Evolutionary conservation across 2,329 filamentous ascomycete genomes (phyloP), one percentile per base, ranked within the genome.

Genomic region (Magnaporthiopsis rhizophila): DNA sequence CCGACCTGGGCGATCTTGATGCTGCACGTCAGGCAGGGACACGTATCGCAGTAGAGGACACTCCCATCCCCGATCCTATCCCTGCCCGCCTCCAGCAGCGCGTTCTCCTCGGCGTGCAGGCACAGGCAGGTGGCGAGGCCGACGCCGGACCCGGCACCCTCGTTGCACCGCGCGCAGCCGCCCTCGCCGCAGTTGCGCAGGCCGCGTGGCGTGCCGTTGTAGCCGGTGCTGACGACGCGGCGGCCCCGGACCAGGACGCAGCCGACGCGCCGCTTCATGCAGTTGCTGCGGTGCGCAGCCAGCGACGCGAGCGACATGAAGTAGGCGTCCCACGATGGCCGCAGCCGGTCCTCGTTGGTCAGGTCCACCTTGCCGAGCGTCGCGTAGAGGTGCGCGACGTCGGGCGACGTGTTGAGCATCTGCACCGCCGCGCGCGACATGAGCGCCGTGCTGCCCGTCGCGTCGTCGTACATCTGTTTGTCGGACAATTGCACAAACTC

Each of bases 1-100:
- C 95, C 95, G 9, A 98, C 92, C 78, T 99, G 95, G 28, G 92
- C 91, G 72, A 99, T 98, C 80, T 99, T 99, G 80, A 99, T 96
- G 71, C 92, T 97, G 77, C 95, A 99, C 2, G 95, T 99, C 75
- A 99, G 80, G 74, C 95, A 99, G 4, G 95, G 95, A 76, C 95
- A 99, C 69, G 93, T 97, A 74, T 97, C 91, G 76, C 93, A 97
- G 77, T 97, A 99, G 32, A 99, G 79, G 62, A 92, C 90, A 53
- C 90, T 86, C 5, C 88, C 90, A 64, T 91, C 89, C 26, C 91
- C 82, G 69, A 99, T 92, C 65, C 95, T 83, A 76, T 98, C 95
- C 70, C 95, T 83, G 0, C 95, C 95, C 26, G 95, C 95, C 79
- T 99, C 95, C 12, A 99, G 82, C 65, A 99, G 82, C 1, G 95